Base-by-base conservation (phyloP, 106 monocot species). In the Platanthera zijinensis region DNA sequence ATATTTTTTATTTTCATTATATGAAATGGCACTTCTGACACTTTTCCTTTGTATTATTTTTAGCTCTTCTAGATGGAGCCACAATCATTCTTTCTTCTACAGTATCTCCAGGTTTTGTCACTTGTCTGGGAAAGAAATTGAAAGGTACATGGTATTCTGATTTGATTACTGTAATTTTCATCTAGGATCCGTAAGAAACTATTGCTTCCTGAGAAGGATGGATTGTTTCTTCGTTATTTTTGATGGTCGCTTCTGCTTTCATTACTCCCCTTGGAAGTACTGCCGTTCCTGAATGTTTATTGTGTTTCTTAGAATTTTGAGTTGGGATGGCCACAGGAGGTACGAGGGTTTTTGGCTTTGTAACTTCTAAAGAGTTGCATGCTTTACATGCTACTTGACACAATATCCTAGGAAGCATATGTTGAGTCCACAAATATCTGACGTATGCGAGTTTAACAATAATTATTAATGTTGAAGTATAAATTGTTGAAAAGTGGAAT, bases 1-100 rank as follows among this genome's bases (percentile, higher is more conserved):
- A 68, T 14, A 66, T 45, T 21, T 22, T 77, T n/a, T 50, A 48
- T 51, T 76, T 59, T 62, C 8, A 51, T 78, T 70, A 47, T 78
- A 32, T 78, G 50, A 72, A 13, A 8, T 10, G 13, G 8, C 5
- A 72, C 4, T 17, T 39, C 15, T 57, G n/a, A 75, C 66, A 30
- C 66, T 8, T 57, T 57, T 57, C 74, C 57, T 2, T 46, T 75
- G 10, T 7, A 1, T 63, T 52, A 11, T 77, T 80, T 80, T 57
- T 63, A 97, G 97, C 69, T 21, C 89, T 97, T 84, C 84, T 89
- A 22, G 52, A 19, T 84, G 93, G 93, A 79, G 83, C 93, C 82
- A 83, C 93, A 9, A 84, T 97, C 57, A 85, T 97, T 82, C 89
- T 97, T 76, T 91, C 89, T 71, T 97, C 97, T 59, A 97, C 97